These are phyloP conservation scores for Lodderomyces orthopsilosis DNA, from an alignment of 1,139 yeast species.

Conservation along the genomic window DNA sequence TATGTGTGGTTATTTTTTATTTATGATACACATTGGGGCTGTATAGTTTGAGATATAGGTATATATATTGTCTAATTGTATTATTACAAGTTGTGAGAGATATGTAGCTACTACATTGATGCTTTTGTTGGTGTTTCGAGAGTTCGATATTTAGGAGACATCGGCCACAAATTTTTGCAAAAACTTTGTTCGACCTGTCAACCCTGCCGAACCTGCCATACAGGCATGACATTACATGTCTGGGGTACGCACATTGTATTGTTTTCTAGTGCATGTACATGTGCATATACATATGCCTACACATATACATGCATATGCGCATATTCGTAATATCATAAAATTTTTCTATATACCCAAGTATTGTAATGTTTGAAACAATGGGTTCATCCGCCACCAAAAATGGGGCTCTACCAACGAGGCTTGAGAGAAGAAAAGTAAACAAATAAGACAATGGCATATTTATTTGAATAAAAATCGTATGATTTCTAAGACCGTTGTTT, in stretches of 20 bases:
- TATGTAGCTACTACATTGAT: not conserved
- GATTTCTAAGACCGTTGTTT: not conserved
- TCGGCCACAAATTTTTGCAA: not conserved
- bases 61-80: not conserved
- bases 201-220: not conserved
- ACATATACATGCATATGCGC: not conserved
- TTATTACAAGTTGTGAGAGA: not conserved
- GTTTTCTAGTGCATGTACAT: not conserved
- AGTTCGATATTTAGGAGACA: not conserved
- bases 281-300: not conserved
- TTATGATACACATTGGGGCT: not conserved
- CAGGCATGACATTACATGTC: not conserved
- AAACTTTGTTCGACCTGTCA: not conserved
- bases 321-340: no score
- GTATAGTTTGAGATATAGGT: not conserved
- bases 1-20: not conserved
- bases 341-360: no score
- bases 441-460: no score
- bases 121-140: no score
- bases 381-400: not conserved
- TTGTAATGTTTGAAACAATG: no score
- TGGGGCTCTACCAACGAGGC: not conserved
- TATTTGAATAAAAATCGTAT: conserved; percentile 1
- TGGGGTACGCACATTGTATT: not conserved
- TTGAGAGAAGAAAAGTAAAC: not conserved